phyloP scores from a whole-genome alignment of 1,284 basidiomycete species.

The Trametes polyzona region DNA sequence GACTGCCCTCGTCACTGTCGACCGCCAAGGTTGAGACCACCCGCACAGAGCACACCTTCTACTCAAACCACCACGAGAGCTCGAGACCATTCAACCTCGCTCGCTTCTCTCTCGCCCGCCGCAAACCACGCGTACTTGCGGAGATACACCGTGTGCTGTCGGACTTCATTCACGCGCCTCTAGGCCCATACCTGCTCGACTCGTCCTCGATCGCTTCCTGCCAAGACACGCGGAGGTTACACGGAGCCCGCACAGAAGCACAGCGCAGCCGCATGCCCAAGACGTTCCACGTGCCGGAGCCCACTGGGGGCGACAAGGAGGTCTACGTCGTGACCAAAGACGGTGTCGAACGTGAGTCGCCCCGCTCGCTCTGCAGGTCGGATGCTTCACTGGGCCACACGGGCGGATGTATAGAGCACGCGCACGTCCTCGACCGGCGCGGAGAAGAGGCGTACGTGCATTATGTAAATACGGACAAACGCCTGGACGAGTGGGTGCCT shows the following conservation, averaged over 20 bases:
- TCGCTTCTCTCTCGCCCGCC: background rate
- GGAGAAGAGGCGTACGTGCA: slow-evolving; percentile 64
- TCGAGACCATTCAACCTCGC: background rate
- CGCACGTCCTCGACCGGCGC: slow-evolving; percentile 53
- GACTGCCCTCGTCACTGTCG: background rate
- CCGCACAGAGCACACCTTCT: background rate
- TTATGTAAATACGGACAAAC: slow-evolving; percentile 71
- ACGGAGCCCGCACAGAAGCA: slow-evolving; percentile 14
- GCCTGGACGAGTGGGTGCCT: slow-evolving; percentile 77
- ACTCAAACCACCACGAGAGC: background rate
- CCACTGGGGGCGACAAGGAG: slow-evolving; percentile 26
- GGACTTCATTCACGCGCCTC: slow-evolving; percentile 3
- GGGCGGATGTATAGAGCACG: slow-evolving; percentile 43
- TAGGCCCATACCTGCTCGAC: slow-evolving; percentile 13
- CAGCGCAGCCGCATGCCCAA: slow-evolving; percentile 31
- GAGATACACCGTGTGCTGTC: slow-evolving; percentile 1
- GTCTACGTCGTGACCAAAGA: slow-evolving; percentile 41
- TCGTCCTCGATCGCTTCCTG: slow-evolving; percentile 4
- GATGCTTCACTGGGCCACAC: background rate
- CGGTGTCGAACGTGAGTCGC: slow-evolving; percentile 49
- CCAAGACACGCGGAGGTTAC: slow-evolving; percentile 8
- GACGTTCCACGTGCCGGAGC: slow-evolving; percentile 28
- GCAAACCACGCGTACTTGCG: background rate
- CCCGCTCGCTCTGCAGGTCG: background rate
- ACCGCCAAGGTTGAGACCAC: background rate